Base-by-base conservation (phyloP, 805 yeast species). In the Yarrowia phangngaensis region DNA sequence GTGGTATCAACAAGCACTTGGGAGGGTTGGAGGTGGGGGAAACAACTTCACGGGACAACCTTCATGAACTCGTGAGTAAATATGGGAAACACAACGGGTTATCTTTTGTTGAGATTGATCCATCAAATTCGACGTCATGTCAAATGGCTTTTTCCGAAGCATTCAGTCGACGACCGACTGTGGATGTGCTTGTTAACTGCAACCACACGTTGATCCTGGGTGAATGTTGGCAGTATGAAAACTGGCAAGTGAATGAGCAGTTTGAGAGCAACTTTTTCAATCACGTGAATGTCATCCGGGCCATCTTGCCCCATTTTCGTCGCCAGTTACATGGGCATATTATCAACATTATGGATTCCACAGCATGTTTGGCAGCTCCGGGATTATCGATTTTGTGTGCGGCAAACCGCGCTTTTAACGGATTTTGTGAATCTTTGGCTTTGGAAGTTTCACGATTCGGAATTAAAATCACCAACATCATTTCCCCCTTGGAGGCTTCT, bases 241-340 rank as follows among this genome's bases (percentile, higher is more conserved):
- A 19, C 29, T 29, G 35, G 34, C 48, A 41, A 27, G 48, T 41
- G 20, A 41, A 20, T 7, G 48, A 41, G 28, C 48, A 41, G 48
- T 41, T 41, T 29, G 48, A 41, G 8, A 29, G 35, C 35, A 30
- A 29, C 35, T 41, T 41, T 5, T 41, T 29, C 29, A 15, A 30
- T 11, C 48, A 41, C 35, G 35, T 41, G 22, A 41, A 41, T 17
- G 48, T 41, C 22, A 30, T 30, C 22, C 15, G 17, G 22, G 48
- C 48, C 20, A 29, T 41, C 16, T 8, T 41, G 20, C 48, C 48
- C 12, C 48, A 41, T 9, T 29, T 41, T 7, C 13, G 48, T 7
- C 35, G 48, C 22, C 48, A 41, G 29, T 8, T 41, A 9, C 35
- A 29, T 11, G 48, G 48, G 3, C 48, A 41, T 29, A 29, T 41